phyloP scores from a whole-genome alignment of 805 yeast genomes.

The Saccharomyces mikatae region DNA sequence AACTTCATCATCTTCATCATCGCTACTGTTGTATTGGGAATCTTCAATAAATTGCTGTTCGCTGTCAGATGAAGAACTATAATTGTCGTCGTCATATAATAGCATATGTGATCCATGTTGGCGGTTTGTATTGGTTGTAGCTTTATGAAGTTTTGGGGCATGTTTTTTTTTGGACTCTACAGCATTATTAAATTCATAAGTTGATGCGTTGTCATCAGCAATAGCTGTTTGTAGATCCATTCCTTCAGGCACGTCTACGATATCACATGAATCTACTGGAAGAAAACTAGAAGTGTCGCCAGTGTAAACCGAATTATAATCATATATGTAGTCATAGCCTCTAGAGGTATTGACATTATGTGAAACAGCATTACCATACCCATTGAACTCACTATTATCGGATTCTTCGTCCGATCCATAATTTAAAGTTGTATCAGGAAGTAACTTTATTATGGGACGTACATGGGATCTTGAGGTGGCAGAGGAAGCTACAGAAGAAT shows the following conservation, averaged over 20 bases:
- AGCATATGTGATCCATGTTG: not conserved
- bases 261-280: conserved; percentile 30
- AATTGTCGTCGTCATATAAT: conserved; percentile 21
- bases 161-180: not conserved
- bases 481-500: conserved; percentile 20
- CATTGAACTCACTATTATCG: conserved; percentile 31
- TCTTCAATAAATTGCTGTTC: conserved; percentile 26
- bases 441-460: conserved; percentile 57
- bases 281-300: conserved; percentile 36
- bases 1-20: conserved; percentile 9
- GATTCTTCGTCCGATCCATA: conserved; percentile 59
- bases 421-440: conserved; percentile 84
- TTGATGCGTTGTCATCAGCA: conserved; percentile 17
- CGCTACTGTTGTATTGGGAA: conserved; percentile 15
- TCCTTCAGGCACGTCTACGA: conserved; percentile 31
- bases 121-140: not conserved
- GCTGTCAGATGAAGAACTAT: conserved; percentile 17
- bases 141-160: not conserved
- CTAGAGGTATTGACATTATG: conserved; percentile 66
- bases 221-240: conserved; percentile 28
- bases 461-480: conserved; percentile 6
- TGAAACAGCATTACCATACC: conserved; percentile 48
- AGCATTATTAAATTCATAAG: conserved; percentile 10
- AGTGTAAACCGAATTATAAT: conserved; percentile 69
- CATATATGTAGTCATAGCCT: conserved; percentile 72